These are phyloP conservation scores for Aspergillus hancockii DNA, from an alignment of 495 filamentous ascomycete species.

Conservation along the genomic window DNA sequence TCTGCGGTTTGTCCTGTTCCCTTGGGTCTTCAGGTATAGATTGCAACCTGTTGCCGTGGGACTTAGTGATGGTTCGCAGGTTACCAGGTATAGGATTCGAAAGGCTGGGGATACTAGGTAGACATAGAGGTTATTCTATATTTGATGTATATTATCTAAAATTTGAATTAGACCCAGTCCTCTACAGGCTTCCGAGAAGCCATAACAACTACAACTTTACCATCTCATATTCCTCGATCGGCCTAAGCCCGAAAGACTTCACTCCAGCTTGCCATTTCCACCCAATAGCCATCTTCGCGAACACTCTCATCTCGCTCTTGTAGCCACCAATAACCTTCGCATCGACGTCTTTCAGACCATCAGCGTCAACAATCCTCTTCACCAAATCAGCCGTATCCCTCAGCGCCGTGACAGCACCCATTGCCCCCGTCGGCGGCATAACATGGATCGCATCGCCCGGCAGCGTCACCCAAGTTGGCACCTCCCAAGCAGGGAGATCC, in stretches of 20 bases:
- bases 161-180: too few relatives aligned
- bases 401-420: conserved; percentile 61
- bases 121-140: too few relatives aligned
- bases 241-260: conserved; percentile 29
- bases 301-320: conserved; percentile 32
- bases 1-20: conserved; percentile 31
- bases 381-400: conserved; percentile 36
- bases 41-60: conserved; percentile 17
- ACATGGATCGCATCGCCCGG: conserved; percentile 62
- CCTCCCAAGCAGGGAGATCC: conserved; percentile 34
- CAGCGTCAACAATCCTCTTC: conserved; percentile 28
- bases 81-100: conserved; percentile 24
- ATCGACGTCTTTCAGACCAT: conserved; percentile 28
- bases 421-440: conserved; percentile 63
- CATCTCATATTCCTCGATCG: conserved; percentile 28
- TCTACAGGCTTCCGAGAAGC: too few relatives aligned
- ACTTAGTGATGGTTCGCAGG: conserved; percentile 27
- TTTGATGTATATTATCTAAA: too few relatives aligned
- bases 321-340: conserved; percentile 25
- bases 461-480: conserved; percentile 52
- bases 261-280: conserved; percentile 30
- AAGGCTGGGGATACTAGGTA: neutral
- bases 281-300: conserved; percentile 23
- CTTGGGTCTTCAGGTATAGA: conserved; percentile 27
- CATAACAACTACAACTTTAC: conserved; percentile 9